These are phyloP conservation scores for Taphrina confusa DNA, from an alignment of 1,139 yeast genomes.

Conservation along the genomic window DNA sequence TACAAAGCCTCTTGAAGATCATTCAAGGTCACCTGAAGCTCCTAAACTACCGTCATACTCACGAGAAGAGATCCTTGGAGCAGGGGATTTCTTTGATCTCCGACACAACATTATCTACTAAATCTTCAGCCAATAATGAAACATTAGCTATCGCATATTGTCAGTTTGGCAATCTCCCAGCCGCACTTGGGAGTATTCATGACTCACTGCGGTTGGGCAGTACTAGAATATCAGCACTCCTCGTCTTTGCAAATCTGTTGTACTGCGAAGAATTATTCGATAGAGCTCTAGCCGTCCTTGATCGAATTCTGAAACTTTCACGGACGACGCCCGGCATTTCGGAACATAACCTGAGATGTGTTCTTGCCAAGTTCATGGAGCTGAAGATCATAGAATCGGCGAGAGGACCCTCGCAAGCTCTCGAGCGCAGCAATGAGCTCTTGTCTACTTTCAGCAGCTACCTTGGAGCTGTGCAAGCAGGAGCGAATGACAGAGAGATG, in stretches of 20 bases:
- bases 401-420: not conserved
- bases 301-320: not conserved
- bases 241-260: constrained; percentile 14
- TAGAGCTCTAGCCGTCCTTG: constrained; percentile 13
- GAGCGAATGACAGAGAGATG: no score
- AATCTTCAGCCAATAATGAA: not conserved
- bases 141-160: not conserved
- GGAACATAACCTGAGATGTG: not conserved
- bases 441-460: not conserved
- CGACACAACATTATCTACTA: not conserved
- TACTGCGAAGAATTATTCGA: constrained; percentile 25
- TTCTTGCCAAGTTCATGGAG: constrained; percentile 1
- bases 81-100: not conserved
- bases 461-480: no score
- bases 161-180: not conserved
- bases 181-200: constrained; percentile 3
- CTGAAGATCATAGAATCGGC: not conserved
- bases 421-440: not conserved
- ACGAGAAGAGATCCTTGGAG: not conserved
- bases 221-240: not conserved
- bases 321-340: not conserved
- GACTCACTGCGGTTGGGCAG: constrained; percentile 4
- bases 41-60: not conserved
- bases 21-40: not conserved
- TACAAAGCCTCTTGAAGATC: not conserved